These are phyloP conservation scores for Phytophthora nicotianae DNA, from an alignment of 352 stramenopile genomes.

Conservation along the genomic window DNA sequence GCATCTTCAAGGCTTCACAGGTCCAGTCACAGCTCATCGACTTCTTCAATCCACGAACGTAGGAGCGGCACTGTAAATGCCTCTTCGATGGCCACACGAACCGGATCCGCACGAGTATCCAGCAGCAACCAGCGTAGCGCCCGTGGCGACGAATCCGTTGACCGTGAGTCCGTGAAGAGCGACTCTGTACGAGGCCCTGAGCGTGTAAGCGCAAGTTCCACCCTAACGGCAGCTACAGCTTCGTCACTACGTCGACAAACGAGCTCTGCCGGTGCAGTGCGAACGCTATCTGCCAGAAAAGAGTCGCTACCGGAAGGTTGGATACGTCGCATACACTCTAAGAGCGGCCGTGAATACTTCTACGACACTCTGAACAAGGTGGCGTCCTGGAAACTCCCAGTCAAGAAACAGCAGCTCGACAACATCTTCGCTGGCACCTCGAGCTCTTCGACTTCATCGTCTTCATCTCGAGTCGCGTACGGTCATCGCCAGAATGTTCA, in stretches of 20 bases:
- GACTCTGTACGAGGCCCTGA: constrained; percentile 34
- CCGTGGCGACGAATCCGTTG: constrained; percentile 25
- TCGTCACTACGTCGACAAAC: constrained; percentile 29
- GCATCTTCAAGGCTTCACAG: constrained; percentile 43
- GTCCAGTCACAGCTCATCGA: constrained; percentile 35
- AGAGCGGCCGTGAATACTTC: constrained; percentile 75
- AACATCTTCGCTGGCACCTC: constrained; percentile 53
- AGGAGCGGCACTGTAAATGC: constrained; percentile 27
- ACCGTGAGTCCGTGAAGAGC: constrained; percentile 38
- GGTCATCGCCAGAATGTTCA: constrained; percentile 23
- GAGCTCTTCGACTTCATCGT: constrained; percentile 21
- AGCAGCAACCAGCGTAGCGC: constrained; percentile 40
- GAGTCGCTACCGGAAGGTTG: constrained; percentile 68
- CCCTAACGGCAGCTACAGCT: constrained; percentile 24
- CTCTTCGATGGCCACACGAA: constrained; percentile 24
- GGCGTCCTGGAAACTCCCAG: constrained; percentile 72
- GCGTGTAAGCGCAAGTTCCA: constrained; percentile 33
- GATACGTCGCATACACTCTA: constrained; percentile 75
- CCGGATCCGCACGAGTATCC: constrained; percentile 11
- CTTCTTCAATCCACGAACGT: constrained; percentile 40
- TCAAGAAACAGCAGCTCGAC: constrained; percentile 54
- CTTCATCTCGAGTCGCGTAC: constrained; percentile 18
- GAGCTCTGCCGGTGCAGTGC: constrained; percentile 5
- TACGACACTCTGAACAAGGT: constrained; percentile 78
- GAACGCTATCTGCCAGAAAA: constrained; percentile 37